Base-by-base conservation (phyloP, 768 basidiomycete genomes). In the Gloeopeniophorella convolvens region DNA sequence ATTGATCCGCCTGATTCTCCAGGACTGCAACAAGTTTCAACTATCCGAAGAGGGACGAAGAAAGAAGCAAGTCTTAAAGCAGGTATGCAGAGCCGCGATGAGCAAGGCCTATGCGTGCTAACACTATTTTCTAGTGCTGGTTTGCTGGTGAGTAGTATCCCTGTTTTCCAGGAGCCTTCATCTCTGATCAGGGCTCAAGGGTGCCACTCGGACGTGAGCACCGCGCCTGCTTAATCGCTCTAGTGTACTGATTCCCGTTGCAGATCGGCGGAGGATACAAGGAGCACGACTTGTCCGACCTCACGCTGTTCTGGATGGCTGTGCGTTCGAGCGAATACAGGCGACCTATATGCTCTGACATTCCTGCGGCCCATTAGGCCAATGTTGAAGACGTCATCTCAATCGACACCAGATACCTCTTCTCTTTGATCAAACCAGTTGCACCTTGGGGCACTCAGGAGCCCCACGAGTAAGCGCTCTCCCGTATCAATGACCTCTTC, bases 231-330 rank as follows among this genome's bases (percentile, higher is more conserved):
- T n/a, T 23, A 31, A 3, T 60, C 42, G 11, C 57, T 53, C 28
- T 52, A 48, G 42, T 32, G n/a, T 24, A 39, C 48, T 7, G 47
- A 27, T 26, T 42, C 5, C 4, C 9, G 32, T 33, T 21, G 42
- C 54, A 86, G 85, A 74, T 83, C 39, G 84, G 84, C 13, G 85
- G 85, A 23, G 85, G 85, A 32, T 87, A 78, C 63, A 61, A 70
- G 24, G 70, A 77, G 36, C 85, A 85, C 61, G 85, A 88, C 57
- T 63, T 88, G 24, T 73, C 85, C 0, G 82, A 85, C 59, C 36
- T 86, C 21, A 73, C 79, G 12, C 66, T 88, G 42, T 64, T 66
- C 35, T 83, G 82, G 82, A 82, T 84, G 79, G 72, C 71, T 45
- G 80, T 82, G 58, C 30, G 75, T 70, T 12, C n/a, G 5, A 31